Evolutionary conservation across 352 stramenopile genomes (phyloP).

Genomic region (Pythium rhizo-oryzae): DNA sequence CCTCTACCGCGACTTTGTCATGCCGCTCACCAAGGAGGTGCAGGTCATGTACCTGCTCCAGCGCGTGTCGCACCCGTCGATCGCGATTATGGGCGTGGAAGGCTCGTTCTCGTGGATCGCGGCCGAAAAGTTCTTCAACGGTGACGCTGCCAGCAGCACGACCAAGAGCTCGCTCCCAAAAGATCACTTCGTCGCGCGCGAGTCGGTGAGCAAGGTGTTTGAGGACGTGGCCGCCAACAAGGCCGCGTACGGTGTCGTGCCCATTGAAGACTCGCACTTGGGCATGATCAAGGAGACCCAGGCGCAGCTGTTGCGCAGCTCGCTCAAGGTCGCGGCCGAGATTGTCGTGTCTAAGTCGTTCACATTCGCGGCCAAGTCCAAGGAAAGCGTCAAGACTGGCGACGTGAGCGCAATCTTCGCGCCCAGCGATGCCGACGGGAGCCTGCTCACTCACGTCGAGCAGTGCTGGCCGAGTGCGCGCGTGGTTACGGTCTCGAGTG

Average conservation of each 20-base stretch:
- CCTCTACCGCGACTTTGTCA: slow-evolving; percentile 98
- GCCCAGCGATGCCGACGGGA: slow-evolving; percentile 54
- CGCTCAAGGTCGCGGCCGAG: slow-evolving; percentile 81
- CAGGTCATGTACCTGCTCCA: slow-evolving; percentile 94
- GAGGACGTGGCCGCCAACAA: slow-evolving; percentile 77
- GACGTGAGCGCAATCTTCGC: slow-evolving; percentile 69
- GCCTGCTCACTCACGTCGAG: slow-evolving; percentile 61
- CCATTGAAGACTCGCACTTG: slow-evolving; percentile 82
- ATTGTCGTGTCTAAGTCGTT: slow-evolving; percentile 73
- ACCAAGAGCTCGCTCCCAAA: slow-evolving; percentile 26
- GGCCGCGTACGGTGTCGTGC: slow-evolving; percentile 84
- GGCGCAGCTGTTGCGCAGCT: slow-evolving; percentile 62
- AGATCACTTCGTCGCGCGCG: slow-evolving; percentile 54
- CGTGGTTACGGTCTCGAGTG: slow-evolving; percentile 64
- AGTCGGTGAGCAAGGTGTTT: slow-evolving; percentile 81
- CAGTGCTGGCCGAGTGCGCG: slow-evolving; percentile 73
- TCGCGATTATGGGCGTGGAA: slow-evolving; percentile 66
- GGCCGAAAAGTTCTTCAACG: slow-evolving; percentile 66
- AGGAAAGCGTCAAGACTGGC: slow-evolving; percentile 38
- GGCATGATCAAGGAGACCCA: slow-evolving; percentile 91
- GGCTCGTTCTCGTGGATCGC: slow-evolving; percentile 82
- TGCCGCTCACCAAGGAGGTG: slow-evolving; percentile 99
- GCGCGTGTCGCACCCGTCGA: slow-evolving; percentile 74
- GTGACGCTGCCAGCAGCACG: slow-evolving; percentile 25
- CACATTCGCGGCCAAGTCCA: slow-evolving; percentile 66